phyloP scores from a whole-genome alignment of 2,329 filamentous ascomycete species.

The Ploettnerulaceae sp. region DNA sequence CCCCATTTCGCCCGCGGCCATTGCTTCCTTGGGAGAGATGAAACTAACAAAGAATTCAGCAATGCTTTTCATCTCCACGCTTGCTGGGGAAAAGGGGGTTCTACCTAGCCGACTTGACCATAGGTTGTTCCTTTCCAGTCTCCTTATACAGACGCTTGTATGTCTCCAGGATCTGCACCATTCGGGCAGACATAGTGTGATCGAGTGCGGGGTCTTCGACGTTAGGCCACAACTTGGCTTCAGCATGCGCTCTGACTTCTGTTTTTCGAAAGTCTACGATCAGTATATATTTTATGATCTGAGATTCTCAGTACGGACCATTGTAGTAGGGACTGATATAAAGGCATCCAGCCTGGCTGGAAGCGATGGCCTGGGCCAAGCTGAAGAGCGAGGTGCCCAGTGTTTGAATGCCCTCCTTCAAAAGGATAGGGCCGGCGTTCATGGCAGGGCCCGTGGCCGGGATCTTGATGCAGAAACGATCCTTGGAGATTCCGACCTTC shows the following conservation, averaged over 20 bases:
- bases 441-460: slow-evolving; percentile 9
- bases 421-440: slow-evolving; percentile 12
- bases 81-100: too few species aligned
- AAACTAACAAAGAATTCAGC: slow-evolving; percentile 1
- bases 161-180: slow-evolving; percentile 12
- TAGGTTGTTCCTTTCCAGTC: slow-evolving; percentile 11
- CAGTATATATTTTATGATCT: not conserved
- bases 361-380: slow-evolving; percentile 10
- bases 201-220: slow-evolving; percentile 9
- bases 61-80: not conserved
- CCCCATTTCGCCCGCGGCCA: slow-evolving; percentile 12
- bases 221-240: slow-evolving; percentile 8
- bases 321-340: slow-evolving; percentile 14
- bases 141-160: slow-evolving; percentile 15
- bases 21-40: slow-evolving; percentile 11
- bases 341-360: slow-evolving; percentile 11
- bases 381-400: slow-evolving; percentile 9
- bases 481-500: slow-evolving; percentile 11
- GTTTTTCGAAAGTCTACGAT: too few species aligned
- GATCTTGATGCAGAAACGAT: slow-evolving; percentile 16
- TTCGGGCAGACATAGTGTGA: slow-evolving; percentile 11
- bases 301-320: not conserved
- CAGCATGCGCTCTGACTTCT: slow-evolving; percentile 10
- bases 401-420: slow-evolving; percentile 12
- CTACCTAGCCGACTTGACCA: slow-evolving; percentile 13